Evolutionary conservation across 2,329 filamentous ascomycete genomes (phyloP), one percentile per base, ranked within the genome.

Genomic region (Phaeosphaeria sp.): DNA sequence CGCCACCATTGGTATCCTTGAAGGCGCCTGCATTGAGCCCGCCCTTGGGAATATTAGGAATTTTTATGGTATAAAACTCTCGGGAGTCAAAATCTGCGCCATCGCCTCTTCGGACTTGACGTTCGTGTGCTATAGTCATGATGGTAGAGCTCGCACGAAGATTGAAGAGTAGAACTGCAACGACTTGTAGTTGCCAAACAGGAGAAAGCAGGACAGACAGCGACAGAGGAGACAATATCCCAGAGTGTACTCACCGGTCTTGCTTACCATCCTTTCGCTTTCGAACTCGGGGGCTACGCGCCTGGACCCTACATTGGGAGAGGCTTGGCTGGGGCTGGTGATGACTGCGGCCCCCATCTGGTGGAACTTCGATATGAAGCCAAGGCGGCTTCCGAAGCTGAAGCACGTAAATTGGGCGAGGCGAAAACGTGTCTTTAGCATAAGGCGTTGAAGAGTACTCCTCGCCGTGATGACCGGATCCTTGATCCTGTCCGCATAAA

Each of bases 51-150:
- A 24, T 44, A 6, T 47, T 24, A 13, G 27, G 39, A 50, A 62
- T 64, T 24, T 48, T 17, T n/a, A 64, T 49, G 15, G 18, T 53
- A 42, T 62, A 64, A 47, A 48, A 64, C 22, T 21, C 20, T 13
- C 49, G 58, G 15, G 55, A 30, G 39, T 59, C 47, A 22, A 64
- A 61, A 2, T 17, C 25, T 9, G 49, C 8, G 6, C 20, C 15
- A 39, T 40, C 47, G n/a, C 40, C 47, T 11, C 47, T 30, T 17
- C 47, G 47, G 20, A 22, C 9, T 15, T 49, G 33, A 15, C n/a
- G 22, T 13, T 27, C 33, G 33, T 21, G 47, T 22, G 33, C 36
- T 18, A 6, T 30, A 5, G 30, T 13, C 20, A 40, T 39, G 30
- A 22, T 39, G 30, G 15, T 9, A 21, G 21, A 44, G 42, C 20